phyloP scores from a whole-genome alignment of 768 basidiomycete genomes.

The Hygrophorus pudorinus region DNA sequence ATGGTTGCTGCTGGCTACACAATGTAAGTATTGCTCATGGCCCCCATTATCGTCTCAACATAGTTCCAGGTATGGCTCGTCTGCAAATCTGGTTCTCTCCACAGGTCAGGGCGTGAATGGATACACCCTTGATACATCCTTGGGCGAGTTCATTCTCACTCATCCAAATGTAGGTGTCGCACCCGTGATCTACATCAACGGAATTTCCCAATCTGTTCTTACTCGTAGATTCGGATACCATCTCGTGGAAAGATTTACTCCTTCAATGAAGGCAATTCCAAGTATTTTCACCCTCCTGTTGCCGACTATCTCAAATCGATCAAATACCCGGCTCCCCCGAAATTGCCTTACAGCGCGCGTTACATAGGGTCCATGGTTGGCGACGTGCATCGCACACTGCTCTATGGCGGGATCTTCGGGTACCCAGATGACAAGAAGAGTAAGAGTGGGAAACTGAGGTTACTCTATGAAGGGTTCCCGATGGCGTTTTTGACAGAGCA shows the following conservation, averaged over 20 bases:
- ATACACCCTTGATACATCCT: conserved; percentile 89
- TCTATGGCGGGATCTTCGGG: conserved; percentile 98
- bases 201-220: neutral
- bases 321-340: conserved; percentile 76
- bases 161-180: conserved; percentile 70
- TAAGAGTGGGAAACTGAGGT: conserved; percentile 88
- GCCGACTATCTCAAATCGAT: conserved; percentile 78
- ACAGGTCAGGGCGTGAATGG: conserved; percentile 96
- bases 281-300: conserved; percentile 86
- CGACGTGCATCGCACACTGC: conserved; percentile 90
- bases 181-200: neutral
- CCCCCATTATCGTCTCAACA: conserved; percentile 2
- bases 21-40: conserved; percentile 47
- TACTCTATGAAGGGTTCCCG: conserved; percentile 96
- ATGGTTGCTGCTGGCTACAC: conserved; percentile 99
- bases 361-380: conserved; percentile 99
- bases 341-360: conserved; percentile 80
- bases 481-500: conserved; percentile 96
- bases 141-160: conserved; percentile 98
- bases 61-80: conserved; percentile 69
- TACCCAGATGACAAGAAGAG: conserved; percentile 98
- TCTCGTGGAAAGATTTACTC: conserved; percentile 97
- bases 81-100: conserved; percentile 90
- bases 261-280: conserved; percentile 97
- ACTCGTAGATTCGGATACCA: conserved; percentile 80